Conservation (phyloP, 192 early-diverging fungal genomes). For the Obelidium mucronatum region DNA sequence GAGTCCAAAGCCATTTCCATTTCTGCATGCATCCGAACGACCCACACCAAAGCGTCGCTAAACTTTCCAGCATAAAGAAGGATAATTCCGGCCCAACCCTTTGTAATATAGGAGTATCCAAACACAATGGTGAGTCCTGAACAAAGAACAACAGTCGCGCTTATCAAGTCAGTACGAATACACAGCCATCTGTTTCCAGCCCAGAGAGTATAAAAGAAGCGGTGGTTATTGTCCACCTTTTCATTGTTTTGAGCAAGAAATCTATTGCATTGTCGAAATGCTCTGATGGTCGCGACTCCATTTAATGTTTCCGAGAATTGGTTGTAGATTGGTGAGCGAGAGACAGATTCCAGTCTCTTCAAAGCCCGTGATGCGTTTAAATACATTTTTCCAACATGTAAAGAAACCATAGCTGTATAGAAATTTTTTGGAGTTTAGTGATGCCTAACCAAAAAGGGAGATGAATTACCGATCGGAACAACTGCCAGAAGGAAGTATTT, state of each 20-base stretch:
- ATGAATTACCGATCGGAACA: conserved; percentile 36
- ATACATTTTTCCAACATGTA: conserved; percentile 67
- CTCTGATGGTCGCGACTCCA: conserved; percentile 32
- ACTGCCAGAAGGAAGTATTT: conserved; percentile 62
- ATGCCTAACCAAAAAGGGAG: not conserved
- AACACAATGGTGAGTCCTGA: conserved; percentile 73
- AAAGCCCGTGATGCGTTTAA: conserved; percentile 48
- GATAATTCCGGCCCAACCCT: conserved; percentile 64
- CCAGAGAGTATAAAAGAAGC: conserved; percentile 33
- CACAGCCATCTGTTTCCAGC: conserved; percentile 33
- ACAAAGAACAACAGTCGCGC: conserved; percentile 54
- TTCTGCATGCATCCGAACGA: conserved; percentile 71
- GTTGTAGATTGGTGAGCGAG: conserved; percentile 64
- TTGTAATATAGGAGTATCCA: conserved; percentile 68
- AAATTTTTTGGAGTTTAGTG: not conserved
- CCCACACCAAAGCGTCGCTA: conserved; percentile 63
- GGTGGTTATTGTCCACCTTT: conserved; percentile 30
- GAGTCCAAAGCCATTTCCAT: conserved; percentile 88
- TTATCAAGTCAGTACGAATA: conserved; percentile 33
- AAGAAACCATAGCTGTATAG: not conserved
- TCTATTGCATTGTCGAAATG: conserved; percentile 20
- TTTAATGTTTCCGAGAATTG: conserved; percentile 76
- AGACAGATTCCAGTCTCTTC: conserved; percentile 59
- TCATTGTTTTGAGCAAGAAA: conserved; percentile 16
- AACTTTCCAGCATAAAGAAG: conserved; percentile 30